phyloP scores from a whole-genome alignment of 179 eudicot species.

The Nepenthes alata region DNA sequence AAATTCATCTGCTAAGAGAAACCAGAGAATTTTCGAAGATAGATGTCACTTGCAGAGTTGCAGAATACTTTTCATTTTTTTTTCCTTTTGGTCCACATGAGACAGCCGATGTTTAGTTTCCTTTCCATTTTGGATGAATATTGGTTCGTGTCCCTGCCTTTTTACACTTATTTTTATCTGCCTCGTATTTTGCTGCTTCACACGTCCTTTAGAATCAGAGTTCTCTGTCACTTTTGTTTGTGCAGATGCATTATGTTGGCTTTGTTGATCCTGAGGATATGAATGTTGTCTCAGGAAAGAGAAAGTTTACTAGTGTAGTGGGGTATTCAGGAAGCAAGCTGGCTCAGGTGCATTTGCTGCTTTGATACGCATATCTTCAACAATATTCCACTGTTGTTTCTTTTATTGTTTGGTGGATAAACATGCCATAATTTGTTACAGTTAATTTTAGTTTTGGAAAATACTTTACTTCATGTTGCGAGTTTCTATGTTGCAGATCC shows the following conservation, averaged over 20 bases:
- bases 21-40: no score
- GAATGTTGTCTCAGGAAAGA: conserved; percentile 62
- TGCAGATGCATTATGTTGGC: conserved; percentile 79
- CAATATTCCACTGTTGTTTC: no score
- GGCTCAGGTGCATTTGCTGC: conserved; percentile 51
- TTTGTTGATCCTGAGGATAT: conserved; percentile 92
- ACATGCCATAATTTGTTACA: no score
- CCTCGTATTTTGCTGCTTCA: neutral
- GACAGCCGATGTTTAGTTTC: neutral
- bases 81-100: no score
- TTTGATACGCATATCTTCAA: neutral
- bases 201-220: neutral
- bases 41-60: no score
- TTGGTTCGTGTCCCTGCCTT: neutral
- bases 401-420: no score
- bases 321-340: conserved; percentile 90
- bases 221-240: conserved; percentile 6
- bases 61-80: no score
- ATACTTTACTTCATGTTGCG: no score
- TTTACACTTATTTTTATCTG: neutral
- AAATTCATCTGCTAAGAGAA: no score
- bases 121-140: neutral
- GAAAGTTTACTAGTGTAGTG: conserved; percentile 67
- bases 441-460: no score
- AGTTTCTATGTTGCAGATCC: no score